Base-by-base conservation (phyloP, 2,329 filamentous ascomycete species). In the Scolecobasidium constrictum region DNA sequence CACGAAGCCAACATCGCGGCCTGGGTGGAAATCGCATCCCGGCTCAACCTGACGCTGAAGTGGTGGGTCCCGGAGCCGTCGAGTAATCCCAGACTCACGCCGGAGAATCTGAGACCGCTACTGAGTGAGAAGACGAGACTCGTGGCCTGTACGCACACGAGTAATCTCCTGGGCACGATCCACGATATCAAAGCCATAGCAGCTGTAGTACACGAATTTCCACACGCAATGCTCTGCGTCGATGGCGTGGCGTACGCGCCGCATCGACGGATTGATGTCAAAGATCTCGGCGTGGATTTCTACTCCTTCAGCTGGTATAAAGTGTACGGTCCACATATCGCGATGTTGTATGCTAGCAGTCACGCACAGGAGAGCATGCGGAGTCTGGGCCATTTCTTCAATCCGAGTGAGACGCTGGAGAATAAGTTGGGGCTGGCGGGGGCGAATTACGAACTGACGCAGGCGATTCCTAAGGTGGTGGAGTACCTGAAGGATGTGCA, bases 281-380 rank as follows among this genome's bases (percentile, higher is more conserved):
- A 74, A 48, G 75, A 64, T 0, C 66, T 86, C 0, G 82, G 72
- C 1, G 79, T 82, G 0, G 84, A 90, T 55, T 79, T 87, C 50
- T 90, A 88, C 57, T 54, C 70, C n/a, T 86, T 88, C 55, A 79
- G 72, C 1, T 88, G 83, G 83, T 88, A 88, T 62, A 90, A 90
- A 57, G 66, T 67, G 2, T 88, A 83, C 54, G 84, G 83, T 0
- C 83, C 84, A 1, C 84, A 88, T 50, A 68, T 87, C 1, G 71
- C 82, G 0, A 73, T 81, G 48, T 64, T 90, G 1, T 90, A 86
- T 54, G 81, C 73, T 4, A 75, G 75, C 18, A 64, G 65, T 4
- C 53, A 59, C 0, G 77, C 75, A 0, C 76, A 81, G 46, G 53
- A 69, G 13, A 58, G 69, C 38, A 64, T 86, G 43, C 61, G 61